Conservation (phyloP, 1,284 basidiomycete genomes). For the Ustilago sp. region DNA sequence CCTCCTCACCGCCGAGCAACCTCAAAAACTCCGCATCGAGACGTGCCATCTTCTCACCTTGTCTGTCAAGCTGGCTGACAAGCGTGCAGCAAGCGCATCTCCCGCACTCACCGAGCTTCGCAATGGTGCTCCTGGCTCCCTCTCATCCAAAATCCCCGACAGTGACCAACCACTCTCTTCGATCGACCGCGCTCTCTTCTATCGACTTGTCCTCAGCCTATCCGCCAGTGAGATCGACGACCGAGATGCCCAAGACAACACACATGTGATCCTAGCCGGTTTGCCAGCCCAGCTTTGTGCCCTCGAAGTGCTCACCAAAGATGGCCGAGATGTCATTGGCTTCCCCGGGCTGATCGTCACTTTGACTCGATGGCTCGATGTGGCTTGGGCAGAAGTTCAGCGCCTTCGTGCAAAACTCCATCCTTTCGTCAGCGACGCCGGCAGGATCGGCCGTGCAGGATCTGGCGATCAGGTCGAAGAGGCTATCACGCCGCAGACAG, state of each 20-base stretch:
- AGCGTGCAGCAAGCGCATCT: constrained; percentile 47
- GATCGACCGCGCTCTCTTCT: constrained; percentile 63
- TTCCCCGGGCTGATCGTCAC: constrained; percentile 58
- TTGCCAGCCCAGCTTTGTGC: constrained; percentile 58
- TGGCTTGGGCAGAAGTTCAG: constrained; percentile 61
- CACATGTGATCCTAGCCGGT: constrained; percentile 33
- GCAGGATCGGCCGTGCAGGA: constrained; percentile 15
- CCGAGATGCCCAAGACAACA: constrained; percentile 38
- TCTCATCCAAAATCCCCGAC: constrained; percentile 56
- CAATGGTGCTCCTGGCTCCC: constrained; percentile 59
- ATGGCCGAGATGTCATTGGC: constrained; percentile 62
- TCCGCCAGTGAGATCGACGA: constrained; percentile 40
- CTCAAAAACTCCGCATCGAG: constrained; percentile 49
- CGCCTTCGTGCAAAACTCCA: constrained; percentile 44
- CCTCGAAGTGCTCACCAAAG: constrained; percentile 62
- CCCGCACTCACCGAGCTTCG: constrained; percentile 53
- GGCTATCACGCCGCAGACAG: constrained; percentile 19
- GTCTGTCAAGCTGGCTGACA: constrained; percentile 53
- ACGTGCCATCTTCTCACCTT: constrained; percentile 51
- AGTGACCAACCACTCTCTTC: constrained; percentile 57
- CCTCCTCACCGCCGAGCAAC: constrained; percentile 50
- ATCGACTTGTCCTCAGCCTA: constrained; percentile 55
- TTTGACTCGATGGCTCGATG: constrained; percentile 53
- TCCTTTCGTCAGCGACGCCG: constrained; percentile 21
- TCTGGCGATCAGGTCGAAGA: constrained; percentile 17